A percentile compares a stretch with the other conserved stretches of the same genome.
Conservation (phyloP, 2,329 filamentous ascomycete genomes). For the Claviceps spartinae region DNA sequence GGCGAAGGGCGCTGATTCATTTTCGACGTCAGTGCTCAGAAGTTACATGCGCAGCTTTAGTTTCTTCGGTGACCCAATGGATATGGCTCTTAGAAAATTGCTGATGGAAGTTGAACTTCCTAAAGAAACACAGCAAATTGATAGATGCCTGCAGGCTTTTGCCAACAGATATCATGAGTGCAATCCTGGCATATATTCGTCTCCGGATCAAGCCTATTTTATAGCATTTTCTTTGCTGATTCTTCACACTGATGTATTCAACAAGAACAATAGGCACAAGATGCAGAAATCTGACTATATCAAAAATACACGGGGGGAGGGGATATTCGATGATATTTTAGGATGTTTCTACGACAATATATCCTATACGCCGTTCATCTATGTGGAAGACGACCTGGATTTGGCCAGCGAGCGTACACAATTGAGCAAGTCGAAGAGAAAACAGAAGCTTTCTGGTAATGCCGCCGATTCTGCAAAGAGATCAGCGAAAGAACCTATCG, state of each 20-base stretch:
- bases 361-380: slow-evolving; percentile 94
- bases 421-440: slow-evolving; percentile 58
- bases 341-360: slow-evolving; percentile 99
- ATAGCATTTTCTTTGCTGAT: slow-evolving; percentile 95
- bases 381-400: slow-evolving; percentile 84
- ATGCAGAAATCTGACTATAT: slow-evolving; percentile 95
- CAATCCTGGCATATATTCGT: slow-evolving; percentile 88
- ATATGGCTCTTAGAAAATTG: slow-evolving; percentile 92
- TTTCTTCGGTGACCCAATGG: slow-evolving; percentile 94
- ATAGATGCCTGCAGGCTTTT: slow-evolving; percentile 85
- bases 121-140: slow-evolving; percentile 96
- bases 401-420: slow-evolving; percentile 61
- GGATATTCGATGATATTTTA: slow-evolving; percentile 83
- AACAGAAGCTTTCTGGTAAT: slow-evolving; percentile 51
- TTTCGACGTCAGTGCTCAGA: slow-evolving; percentile 68
- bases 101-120: slow-evolving; percentile 94
- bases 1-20: slow-evolving; percentile 74
- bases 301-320: slow-evolving; percentile 85
- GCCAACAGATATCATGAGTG: slow-evolving; percentile 96
- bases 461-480: slow-evolving; percentile 41
- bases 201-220: slow-evolving; percentile 92
- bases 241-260: slow-evolving; percentile 96
- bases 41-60: slow-evolving; percentile 93
- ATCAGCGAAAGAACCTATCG: slow-evolving; percentile 68
- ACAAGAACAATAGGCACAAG: slow-evolving; percentile 98